Percentiles rank a stretch among this genome's conserved stretches.
Conservation (phyloP, 805 yeast genomes). For the Dipodascus geniculatus region DNA sequence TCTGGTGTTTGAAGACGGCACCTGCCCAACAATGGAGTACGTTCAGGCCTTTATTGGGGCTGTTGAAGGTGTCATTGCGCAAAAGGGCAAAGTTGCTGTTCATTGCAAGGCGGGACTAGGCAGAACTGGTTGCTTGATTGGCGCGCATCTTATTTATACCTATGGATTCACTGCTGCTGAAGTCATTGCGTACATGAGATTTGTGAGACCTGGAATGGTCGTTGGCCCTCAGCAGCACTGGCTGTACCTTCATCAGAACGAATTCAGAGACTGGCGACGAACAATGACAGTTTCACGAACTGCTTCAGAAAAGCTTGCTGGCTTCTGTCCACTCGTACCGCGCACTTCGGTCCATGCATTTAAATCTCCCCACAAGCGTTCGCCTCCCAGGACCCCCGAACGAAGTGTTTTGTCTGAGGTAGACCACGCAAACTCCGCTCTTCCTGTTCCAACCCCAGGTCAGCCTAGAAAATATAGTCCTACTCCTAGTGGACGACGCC, state of each 20-base stretch:
- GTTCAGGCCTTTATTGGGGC: slow-evolving; percentile 92
- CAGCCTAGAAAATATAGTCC: slow-evolving; percentile 67
- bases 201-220: slow-evolving; percentile 98
- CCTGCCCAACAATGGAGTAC: slow-evolving; percentile 90
- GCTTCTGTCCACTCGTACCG: slow-evolving; percentile 26
- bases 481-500: slow-evolving; percentile 8
- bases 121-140: slow-evolving; percentile 94
- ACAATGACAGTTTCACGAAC: slow-evolving; percentile 70
- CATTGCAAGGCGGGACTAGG: slow-evolving; percentile 98
- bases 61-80: slow-evolving; percentile 74
- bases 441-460: slow-evolving; percentile 90
- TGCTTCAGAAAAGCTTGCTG: slow-evolving; percentile 35
- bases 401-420: slow-evolving; percentile 61
- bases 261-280: slow-evolving; percentile 91
- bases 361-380: slow-evolving; percentile 5
- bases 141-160: slow-evolving; percentile 91
- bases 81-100: slow-evolving; percentile 93
- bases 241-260: slow-evolving; percentile 92
- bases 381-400: slow-evolving; percentile 59
- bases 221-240: slow-evolving; percentile 99
- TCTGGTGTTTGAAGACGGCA: slow-evolving; percentile 96
- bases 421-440: slow-evolving; percentile 59
- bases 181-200: slow-evolving; percentile 92
- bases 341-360: background rate
- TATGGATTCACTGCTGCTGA: slow-evolving; percentile 96